Percentiles rank a stretch among this genome's conserved stretches.
Conservation (phyloP, 1,284 basidiomycete genomes). For the Ceratobasidium sp. region DNA sequence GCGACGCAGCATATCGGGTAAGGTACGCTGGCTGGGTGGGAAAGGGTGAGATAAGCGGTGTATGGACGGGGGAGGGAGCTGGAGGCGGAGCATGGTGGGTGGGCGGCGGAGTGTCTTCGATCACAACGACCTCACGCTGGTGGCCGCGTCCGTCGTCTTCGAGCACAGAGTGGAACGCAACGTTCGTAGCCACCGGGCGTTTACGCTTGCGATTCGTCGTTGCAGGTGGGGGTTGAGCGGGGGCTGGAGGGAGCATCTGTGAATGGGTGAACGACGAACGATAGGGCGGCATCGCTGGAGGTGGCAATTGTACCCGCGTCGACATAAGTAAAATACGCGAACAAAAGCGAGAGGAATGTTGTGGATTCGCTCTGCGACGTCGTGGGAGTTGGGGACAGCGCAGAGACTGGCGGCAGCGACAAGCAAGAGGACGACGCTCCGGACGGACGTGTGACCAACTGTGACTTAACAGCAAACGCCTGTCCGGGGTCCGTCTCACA, state of each 20-base stretch:
- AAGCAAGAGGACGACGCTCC: conserved; percentile 22
- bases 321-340: conserved; percentile 69
- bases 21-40: conserved; percentile 57
- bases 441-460: conserved; percentile 15
- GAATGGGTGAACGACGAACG: conserved; percentile 45
- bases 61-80: conserved; percentile 33
- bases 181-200: conserved; percentile 81
- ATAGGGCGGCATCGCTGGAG: conserved; percentile 47
- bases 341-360: conserved; percentile 91
- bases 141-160: conserved; percentile 81
- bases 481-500: conserved; percentile 24
- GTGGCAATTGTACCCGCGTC: conserved; percentile 79
- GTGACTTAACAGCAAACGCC: conserved; percentile 33
- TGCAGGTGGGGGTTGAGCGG: conserved; percentile 66
- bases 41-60: conserved; percentile 33
- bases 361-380: conserved; percentile 61
- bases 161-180: conserved; percentile 61
- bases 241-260: conserved; percentile 43
- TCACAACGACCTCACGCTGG: conserved; percentile 85
- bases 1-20: conserved; percentile 33
- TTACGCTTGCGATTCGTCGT: conserved; percentile 75
- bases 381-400: background rate
- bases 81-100: conserved; percentile 60
- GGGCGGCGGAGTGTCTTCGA: conserved; percentile 84
- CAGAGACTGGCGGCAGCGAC: conserved; percentile 26